phyloP scores from a whole-genome alignment of 2,329 filamentous ascomycete genomes.

The Colletotrichum spinosum region DNA sequence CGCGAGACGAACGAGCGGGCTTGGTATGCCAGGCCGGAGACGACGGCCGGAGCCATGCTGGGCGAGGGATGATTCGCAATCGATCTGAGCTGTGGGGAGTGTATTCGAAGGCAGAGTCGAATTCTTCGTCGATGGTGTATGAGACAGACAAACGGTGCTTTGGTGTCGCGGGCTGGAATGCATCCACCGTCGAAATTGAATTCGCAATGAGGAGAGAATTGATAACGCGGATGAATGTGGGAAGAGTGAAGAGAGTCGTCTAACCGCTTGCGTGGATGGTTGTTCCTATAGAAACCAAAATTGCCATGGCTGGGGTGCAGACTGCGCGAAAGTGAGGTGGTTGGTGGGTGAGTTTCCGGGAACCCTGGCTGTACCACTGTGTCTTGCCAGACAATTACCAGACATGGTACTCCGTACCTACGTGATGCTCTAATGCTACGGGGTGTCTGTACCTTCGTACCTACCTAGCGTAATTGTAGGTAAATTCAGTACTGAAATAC shows the following conservation, averaged over 20 bases:
- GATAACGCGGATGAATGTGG: conserved; percentile 7
- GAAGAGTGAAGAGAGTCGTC: conserved; percentile 25
- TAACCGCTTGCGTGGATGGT: conserved; percentile 20
- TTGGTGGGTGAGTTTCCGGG: conserved; percentile 32
- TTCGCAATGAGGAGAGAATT: neutral
- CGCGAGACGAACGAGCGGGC: conserved; percentile 43
- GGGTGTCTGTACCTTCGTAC: too few species aligned
- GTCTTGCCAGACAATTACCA: conserved; percentile 1
- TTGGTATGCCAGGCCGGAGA: conserved; percentile 38
- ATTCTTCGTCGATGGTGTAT: neutral
- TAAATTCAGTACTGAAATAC: neutral
- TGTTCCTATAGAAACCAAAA: conserved; percentile 44
- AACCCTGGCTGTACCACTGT: conserved; percentile 1
- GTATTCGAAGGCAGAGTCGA: too few species aligned
- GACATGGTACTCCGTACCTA: too few species aligned
- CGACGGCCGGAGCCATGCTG: conserved; percentile 56
- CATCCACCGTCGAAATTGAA: conserved; percentile 40
- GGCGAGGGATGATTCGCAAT: too few species aligned
- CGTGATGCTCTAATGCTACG: too few species aligned
- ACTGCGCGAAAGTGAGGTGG: conserved; percentile 30
- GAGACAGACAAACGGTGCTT: neutral
- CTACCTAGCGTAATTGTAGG: too few species aligned
- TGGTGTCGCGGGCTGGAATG: conserved; percentile 43
- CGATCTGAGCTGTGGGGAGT: too few species aligned
- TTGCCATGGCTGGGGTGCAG: conserved; percentile 39